Evolutionary conservation across 2,329 filamentous ascomycete species (phyloP), one percentile per base, ranked within the genome.

Genomic region (Myotisia sp.): DNA sequence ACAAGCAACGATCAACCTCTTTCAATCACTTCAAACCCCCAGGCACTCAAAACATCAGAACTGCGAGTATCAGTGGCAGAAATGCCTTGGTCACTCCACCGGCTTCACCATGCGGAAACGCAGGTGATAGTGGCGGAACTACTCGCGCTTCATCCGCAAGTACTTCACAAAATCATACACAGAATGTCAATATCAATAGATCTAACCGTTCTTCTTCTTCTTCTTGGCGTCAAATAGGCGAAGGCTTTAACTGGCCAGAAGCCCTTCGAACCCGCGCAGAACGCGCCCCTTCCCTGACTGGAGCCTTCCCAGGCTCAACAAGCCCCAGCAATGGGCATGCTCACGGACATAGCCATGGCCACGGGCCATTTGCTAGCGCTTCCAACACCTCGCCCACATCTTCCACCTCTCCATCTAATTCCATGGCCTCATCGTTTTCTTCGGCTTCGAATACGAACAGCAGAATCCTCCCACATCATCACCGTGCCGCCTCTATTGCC

Each of bases 211-310:
- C 51, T 54, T 63, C 61, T 52, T 53, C 16, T 19, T n/a, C n/a
- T n/a, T n/a, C 13, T 10, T 26, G 54, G 47, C 54, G 52, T 48
- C 45, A 42, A 43, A 62, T 73, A 86, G 80, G 83, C 69, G 84
- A 90, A 70, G 83, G 82, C 58, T 93, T 92, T 71, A 92, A 92
- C 63, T 93, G 87, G 80, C 83, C 84, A 54, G 87, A 94, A 66
- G 86, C 92, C 65, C 75, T 94, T 68, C 83, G 85, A 59, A 79
- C 77, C 51, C 80, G 86, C 55, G 86, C 86, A 49, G 84, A 92
- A 64, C 86, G 84, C 60, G 78, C 74, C 33, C 61, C 62, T 31
- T 65, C 62, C 34, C 41, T 63, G 7, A 22, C 29, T 38, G 49
- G 57, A 20, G 47, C 20, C 28, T 42, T 43, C 24, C 31, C 29